Evolutionary conservation across 257 asterid species (phyloP).

Genomic region (Ehretia macrophylla): DNA sequence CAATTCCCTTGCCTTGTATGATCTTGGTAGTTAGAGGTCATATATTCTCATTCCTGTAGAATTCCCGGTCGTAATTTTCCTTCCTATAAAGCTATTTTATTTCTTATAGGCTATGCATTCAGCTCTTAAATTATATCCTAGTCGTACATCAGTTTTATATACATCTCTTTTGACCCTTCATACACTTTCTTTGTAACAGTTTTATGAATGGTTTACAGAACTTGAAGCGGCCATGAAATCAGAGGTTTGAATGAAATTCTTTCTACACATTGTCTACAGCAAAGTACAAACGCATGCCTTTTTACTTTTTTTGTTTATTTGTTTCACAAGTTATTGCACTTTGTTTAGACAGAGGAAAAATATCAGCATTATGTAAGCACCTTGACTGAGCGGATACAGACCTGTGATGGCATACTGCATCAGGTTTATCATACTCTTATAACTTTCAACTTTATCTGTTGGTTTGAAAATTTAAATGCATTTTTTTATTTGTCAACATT

Average conservation of each 20-base stretch:
- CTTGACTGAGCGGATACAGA: conserved; percentile 79
- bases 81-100: too few species aligned
- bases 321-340: background rate
- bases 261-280: background rate
- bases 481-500: background rate
- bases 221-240: conserved; percentile 99
- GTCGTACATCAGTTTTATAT: background rate
- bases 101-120: background rate
- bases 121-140: background rate
- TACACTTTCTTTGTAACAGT: conserved; percentile 49
- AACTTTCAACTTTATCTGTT: background rate
- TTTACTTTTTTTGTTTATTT: conserved; percentile 2
- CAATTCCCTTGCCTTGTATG: too few species aligned
- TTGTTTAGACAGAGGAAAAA: conserved; percentile 82
- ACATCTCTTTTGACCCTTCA: background rate
- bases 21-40: too few species aligned
- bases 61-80: too few species aligned
- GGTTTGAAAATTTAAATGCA: conserved; percentile 4
- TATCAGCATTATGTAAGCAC: conserved; percentile 95
- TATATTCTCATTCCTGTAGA: too few species aligned
- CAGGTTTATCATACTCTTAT: conserved; percentile 43
- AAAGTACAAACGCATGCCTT: background rate
- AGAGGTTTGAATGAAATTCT: conserved; percentile 57
- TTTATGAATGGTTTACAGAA: conserved; percentile 91
- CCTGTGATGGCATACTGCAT: conserved; percentile 83